Evolutionary conservation across 768 basidiomycete genomes (phyloP).

Genomic region (Cubamyces lactineus): DNA sequence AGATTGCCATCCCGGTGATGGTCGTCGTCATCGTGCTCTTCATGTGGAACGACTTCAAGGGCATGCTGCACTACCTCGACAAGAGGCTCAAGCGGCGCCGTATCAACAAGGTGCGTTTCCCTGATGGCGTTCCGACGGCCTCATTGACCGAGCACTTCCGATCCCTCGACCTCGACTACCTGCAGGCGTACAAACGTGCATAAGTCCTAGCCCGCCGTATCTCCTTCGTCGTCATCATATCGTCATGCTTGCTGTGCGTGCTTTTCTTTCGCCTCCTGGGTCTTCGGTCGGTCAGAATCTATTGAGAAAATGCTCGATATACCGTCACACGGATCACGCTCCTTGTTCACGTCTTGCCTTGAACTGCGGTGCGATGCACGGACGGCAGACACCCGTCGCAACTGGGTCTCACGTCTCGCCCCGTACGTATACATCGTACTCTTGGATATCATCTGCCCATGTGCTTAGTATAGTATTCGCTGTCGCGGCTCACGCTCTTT

Average conservation of each 20-base stretch:
- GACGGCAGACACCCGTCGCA: too few species aligned
- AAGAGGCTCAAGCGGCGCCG: slow-evolving; percentile 43
- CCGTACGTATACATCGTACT: too few species aligned
- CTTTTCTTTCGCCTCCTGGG: background rate
- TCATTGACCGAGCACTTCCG: background rate
- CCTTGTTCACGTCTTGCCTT: too few species aligned
- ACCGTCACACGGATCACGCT: background rate
- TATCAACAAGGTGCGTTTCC: slow-evolving; percentile 37
- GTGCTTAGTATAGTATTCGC: too few species aligned
- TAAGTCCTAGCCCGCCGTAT: background rate
- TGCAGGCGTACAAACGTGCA: slow-evolving; percentile 25
- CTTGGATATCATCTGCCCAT: too few species aligned
- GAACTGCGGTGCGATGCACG: too few species aligned
- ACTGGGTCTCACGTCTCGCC: too few species aligned
- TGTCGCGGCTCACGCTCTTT: slow-evolving; percentile 10
- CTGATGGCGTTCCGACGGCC: background rate
- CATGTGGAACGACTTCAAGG: slow-evolving; percentile 52
- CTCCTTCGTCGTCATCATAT: background rate
- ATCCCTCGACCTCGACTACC: background rate
- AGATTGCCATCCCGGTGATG: slow-evolving; percentile 64
- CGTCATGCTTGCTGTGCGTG: slow-evolving; percentile 5
- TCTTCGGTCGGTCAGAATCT: slow-evolving; percentile 5
- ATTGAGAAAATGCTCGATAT: background rate
- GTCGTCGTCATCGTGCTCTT: slow-evolving; percentile 55
- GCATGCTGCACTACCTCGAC: slow-evolving; percentile 48